phyloP scores from a whole-genome alignment of 805 yeast species.

The Saccharomycopsis sp. region DNA sequence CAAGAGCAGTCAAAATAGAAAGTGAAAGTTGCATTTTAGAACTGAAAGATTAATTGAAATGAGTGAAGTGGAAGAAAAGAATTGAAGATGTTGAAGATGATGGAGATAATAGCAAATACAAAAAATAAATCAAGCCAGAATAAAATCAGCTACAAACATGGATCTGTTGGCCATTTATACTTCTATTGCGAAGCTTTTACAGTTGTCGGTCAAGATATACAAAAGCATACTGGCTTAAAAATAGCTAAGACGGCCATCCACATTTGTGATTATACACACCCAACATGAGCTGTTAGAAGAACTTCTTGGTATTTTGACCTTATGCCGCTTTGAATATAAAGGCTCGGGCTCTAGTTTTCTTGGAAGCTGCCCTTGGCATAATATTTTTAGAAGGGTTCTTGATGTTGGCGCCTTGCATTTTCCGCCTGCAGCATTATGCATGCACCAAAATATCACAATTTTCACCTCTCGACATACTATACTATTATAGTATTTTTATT shows the following conservation, averaged over 20 bases:
- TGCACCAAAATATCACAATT: too few species aligned
- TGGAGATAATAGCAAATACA: not conserved
- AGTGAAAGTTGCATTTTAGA: slow-evolving; percentile 23
- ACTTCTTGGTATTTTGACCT: not conserved
- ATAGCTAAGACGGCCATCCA: not conserved
- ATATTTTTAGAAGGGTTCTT: not conserved
- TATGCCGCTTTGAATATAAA: not conserved
- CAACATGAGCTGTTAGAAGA: not conserved
- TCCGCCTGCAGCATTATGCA: not conserved
- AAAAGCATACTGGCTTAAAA: not conserved
- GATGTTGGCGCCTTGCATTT: not conserved
- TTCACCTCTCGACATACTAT: too few species aligned
- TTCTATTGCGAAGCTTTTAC: not conserved
- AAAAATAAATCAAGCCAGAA: not conserved
- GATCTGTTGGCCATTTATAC: not conserved
- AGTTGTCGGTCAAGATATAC: not conserved
- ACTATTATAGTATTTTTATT: too few species aligned
- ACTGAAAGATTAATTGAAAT: not conserved
- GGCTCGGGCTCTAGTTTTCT: not conserved
- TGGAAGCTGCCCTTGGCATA: not conserved
- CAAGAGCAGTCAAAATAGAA: slow-evolving; percentile 30
- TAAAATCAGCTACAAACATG: not conserved
- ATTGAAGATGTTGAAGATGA: not conserved
- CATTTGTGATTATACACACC: not conserved
- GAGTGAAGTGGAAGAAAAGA: not conserved